Conservation (phyloP, 805 yeast species). For the Lachancea fermentati region DNA sequence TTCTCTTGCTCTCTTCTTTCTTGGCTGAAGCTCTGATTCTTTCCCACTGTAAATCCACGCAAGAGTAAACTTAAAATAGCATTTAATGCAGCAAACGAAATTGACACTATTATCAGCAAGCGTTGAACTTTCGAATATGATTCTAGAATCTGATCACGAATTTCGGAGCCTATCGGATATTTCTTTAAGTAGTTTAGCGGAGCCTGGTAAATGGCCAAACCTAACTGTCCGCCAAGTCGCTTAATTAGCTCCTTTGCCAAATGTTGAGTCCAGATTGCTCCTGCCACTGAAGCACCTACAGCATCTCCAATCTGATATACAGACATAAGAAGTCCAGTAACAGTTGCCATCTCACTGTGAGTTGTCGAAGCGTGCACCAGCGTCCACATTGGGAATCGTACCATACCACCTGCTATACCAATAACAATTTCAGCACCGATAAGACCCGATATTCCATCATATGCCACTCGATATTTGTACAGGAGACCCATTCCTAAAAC, state of each 20-base stretch:
- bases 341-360: slow-evolving; percentile 61
- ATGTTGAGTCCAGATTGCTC: slow-evolving; percentile 64
- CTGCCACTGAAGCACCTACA: slow-evolving; percentile 56
- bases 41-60: too few relatives aligned
- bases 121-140: too few relatives aligned
- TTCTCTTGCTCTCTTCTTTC: too few relatives aligned
- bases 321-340: slow-evolving; percentile 51
- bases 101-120: too few relatives aligned
- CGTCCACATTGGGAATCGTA: slow-evolving; percentile 58
- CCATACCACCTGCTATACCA: slow-evolving; percentile 74
- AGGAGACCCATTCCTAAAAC: slow-evolving; percentile 55
- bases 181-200: too few relatives aligned
- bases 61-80: too few relatives aligned
- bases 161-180: too few relatives aligned
- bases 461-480: slow-evolving; percentile 47
- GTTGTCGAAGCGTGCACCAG: slow-evolving; percentile 52
- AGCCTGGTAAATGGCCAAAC: too few relatives aligned
- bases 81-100: too few relatives aligned
- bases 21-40: too few relatives aligned
- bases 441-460: slow-evolving; percentile 45
- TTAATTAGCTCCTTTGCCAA: slow-evolving; percentile 40
- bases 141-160: too few relatives aligned
- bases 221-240: too few relatives aligned
- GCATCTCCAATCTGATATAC: slow-evolving; percentile 59
- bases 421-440: slow-evolving; percentile 60